Evolutionary conservation across 306 rosid species (phyloP), one percentile per base, ranked within the genome.

Genomic region (Nissolia schottii): DNA sequence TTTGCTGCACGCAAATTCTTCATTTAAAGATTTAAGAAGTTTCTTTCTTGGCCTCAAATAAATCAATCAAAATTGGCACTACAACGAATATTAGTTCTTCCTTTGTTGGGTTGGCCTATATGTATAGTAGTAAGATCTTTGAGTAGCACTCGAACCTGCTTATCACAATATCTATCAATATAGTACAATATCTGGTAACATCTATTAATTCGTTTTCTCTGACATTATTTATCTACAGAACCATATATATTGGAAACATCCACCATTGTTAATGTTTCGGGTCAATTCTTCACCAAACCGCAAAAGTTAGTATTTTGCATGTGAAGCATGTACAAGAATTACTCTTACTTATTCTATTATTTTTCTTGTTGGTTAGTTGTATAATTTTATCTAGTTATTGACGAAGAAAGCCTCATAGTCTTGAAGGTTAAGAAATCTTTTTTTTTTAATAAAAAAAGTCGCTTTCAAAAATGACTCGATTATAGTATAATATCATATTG

Each of bases 391-490:
- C 24, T 27, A 45, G 18, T 56, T 13, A 37, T 69, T 55, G 65
- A 37, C 55, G 14, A 12, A 71, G 20, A 58, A 57, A 43, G 4
- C 28, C 25, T 71, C 57, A 71, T 28, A 72, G 35, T 0, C 60
- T 48, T 60, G 2, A 50, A 19, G 37, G 35, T 31, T 73, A 59
- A 73, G 69, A 45, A 60, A 60, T 60, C 50, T 45, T 45, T 46
- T 14, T 45, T 45, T 46, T 14, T 1, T 2, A 10, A 13, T 2
- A 12, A 24, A 6, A 53, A 22, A 45, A 43, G 0, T n/a, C 2
- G 31, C n/a, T 28, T 31, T 8, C 8, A 45, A 19, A 59, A 23
- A 60, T 45, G 18, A 11, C 28, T 55, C 9, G 11, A 55, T 12
- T 23, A 53, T 41, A 46, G 64, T 49, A 8, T 50, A 49, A 73